Percentiles rank a stretch among this genome's conserved stretches.
These are phyloP conservation scores for Ceratorhiza oryzae-sativae DNA, from an alignment of 1,284 basidiomycete genomes.

Conservation along the genomic window DNA sequence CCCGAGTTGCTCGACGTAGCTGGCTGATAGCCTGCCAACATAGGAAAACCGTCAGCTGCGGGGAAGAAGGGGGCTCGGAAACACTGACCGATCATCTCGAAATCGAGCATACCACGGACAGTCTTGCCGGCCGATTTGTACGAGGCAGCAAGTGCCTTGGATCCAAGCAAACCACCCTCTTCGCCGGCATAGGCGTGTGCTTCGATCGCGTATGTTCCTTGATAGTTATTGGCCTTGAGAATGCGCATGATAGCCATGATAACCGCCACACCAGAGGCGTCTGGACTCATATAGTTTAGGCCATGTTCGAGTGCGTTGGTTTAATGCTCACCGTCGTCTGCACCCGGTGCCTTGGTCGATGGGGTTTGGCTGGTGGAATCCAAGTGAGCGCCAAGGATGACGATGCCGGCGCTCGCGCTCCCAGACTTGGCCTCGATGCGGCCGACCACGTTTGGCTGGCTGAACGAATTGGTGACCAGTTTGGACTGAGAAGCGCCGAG, in stretches of 20 bases:
- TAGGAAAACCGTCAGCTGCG: not conserved
- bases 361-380: slow-evolving; percentile 32
- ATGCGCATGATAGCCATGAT: slow-evolving; percentile 40
- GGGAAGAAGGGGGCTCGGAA: not conserved
- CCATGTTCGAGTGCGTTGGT: too few species aligned
- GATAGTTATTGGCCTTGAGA: slow-evolving; percentile 39
- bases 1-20: slow-evolving; percentile 17
- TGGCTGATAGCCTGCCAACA: slow-evolving; percentile 38
- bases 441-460: slow-evolving; percentile 68
- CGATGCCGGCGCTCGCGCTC: slow-evolving; percentile 54
- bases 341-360: slow-evolving; percentile 56
- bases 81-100: slow-evolving; percentile 40
- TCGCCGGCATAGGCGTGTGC: slow-evolving; percentile 50
- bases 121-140: slow-evolving; percentile 36
- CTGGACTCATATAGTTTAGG: not conserved
- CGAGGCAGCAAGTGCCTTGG: slow-evolving; percentile 22
- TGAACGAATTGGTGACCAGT: slow-evolving; percentile 31
- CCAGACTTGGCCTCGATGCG: slow-evolving; percentile 54
- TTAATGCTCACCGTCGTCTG: slow-evolving; percentile 49
- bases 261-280: slow-evolving; percentile 37
- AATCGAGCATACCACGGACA: slow-evolving; percentile 39
- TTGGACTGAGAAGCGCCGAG: slow-evolving; percentile 18
- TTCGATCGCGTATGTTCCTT: slow-evolving; percentile 37
- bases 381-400: slow-evolving; percentile 70
- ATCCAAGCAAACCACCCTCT: slow-evolving; percentile 41